A percentile compares a stretch with the other conserved stretches of the same genome.
Evolutionary conservation across 345 rosid species (phyloP).

Genomic region (Salix brachista): DNA sequence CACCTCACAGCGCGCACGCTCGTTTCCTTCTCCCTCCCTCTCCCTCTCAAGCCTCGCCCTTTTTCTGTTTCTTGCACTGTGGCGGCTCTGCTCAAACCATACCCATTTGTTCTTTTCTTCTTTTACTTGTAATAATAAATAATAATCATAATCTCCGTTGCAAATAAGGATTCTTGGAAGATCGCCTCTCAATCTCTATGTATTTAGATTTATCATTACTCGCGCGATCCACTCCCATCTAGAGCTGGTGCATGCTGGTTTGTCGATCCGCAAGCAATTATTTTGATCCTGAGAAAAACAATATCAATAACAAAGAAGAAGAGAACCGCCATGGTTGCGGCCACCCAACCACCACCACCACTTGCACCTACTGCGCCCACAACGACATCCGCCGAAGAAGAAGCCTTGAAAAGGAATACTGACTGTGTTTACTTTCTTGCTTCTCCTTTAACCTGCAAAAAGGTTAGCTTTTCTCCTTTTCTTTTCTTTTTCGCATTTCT

Average conservation of each 20-base stretch:
- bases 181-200: not conserved
- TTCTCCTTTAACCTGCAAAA: conserved; percentile 95
- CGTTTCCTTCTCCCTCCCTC: not conserved
- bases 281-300: not conserved
- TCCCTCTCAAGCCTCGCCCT: not conserved
- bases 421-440: conserved; percentile 97
- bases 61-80: not conserved
- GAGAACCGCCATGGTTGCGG: conserved; percentile 51
- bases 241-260: not conserved
- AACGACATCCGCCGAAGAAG: conserved; percentile 51
- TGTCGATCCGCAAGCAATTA: not conserved
- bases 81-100: not conserved
- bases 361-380: conserved; percentile 11
- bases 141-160: not conserved
- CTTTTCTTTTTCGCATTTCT: not conserved
- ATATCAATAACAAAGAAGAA: not conserved
- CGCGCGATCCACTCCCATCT: not conserved
- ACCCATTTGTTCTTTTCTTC: not conserved
- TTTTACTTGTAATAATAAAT: not conserved
- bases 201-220: not conserved
- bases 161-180: not conserved
- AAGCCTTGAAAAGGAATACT: conserved; percentile 81
- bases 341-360: conserved; percentile 41
- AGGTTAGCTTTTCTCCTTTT: conserved; percentile 40
- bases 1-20: not conserved